Evolutionary conservation across 164 flowering plant genomes (phyloP).

Genomic region (Vitis rotundifolia): DNA sequence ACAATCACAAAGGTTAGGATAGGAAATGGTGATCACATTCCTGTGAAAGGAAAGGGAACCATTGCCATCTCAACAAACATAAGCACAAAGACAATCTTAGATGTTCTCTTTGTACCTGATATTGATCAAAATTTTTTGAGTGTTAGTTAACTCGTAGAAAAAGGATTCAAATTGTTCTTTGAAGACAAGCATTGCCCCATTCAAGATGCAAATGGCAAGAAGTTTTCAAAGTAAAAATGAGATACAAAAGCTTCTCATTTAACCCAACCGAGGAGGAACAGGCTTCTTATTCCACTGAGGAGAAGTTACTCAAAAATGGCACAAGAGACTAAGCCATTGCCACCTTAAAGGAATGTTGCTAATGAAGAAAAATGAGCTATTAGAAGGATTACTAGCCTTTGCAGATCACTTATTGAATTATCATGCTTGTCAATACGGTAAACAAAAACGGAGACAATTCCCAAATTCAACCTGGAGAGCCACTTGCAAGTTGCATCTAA

Average conservation of each 20-base stretch:
- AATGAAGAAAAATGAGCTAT: not conserved
- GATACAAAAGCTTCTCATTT: too few relatives aligned
- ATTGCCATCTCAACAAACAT: not conserved
- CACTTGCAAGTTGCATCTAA: constrained; percentile 2
- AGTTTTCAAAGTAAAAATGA: not conserved
- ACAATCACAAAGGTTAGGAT: not conserved
- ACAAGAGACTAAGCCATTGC: constrained; percentile 6
- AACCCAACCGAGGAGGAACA: too few relatives aligned
- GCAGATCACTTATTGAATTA: not conserved
- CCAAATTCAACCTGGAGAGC: constrained; percentile 17
- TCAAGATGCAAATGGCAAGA: not conserved
- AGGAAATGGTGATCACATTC: not conserved
- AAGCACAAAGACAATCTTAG: constrained; percentile 5
- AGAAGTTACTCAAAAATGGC: not conserved
- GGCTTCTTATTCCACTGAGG: too few relatives aligned
- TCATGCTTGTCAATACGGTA: constrained; percentile 4
- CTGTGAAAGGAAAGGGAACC: not conserved
- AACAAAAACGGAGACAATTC: constrained; percentile 10
- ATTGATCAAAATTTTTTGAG: constrained; percentile 12
- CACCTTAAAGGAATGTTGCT: not conserved
- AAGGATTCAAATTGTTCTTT: constrained; percentile 6
- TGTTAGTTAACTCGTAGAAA: not conserved
- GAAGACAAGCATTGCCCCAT: constrained; percentile 2
- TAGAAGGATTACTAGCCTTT: not conserved
- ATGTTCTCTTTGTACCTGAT: constrained; percentile 16